Percentiles rank a stretch among this genome's conserved stretches.
Evolutionary conservation across 148 eudicot genomes (phyloP).

Genomic region (Arbutus unedo): DNA sequence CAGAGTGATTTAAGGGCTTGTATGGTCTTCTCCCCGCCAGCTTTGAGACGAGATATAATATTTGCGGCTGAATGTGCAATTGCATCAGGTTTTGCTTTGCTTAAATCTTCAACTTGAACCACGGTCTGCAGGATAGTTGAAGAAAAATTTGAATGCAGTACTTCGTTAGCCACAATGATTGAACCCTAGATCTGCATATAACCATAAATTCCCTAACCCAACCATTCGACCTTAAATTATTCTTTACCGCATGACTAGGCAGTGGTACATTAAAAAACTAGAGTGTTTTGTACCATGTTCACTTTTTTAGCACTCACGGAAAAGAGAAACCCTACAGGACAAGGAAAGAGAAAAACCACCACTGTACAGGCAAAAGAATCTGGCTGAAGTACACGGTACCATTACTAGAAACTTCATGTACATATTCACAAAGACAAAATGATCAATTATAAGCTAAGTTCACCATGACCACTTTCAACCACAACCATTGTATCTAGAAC

Average conservation of each 20-base stretch:
- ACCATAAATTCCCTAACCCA: not conserved
- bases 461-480: not conserved
- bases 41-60: slow-evolving; percentile 82
- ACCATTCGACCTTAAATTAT: not conserved
- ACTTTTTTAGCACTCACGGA: not conserved
- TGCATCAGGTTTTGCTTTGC: slow-evolving; percentile 86
- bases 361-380: not conserved
- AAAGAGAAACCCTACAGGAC: not conserved
- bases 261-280: not conserved
- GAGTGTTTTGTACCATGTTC: not conserved
- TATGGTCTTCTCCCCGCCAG: slow-evolving; percentile 87
- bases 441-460: not conserved
- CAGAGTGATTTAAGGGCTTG: slow-evolving; percentile 90
- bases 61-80: slow-evolving; percentile 92
- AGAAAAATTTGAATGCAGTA: not conserved
- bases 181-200: not conserved
- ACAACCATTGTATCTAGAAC: not conserved
- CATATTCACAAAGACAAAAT: not conserved
- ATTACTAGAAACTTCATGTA: not conserved
- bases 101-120: slow-evolving; percentile 71
- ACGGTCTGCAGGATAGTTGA: slow-evolving; percentile 52
- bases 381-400: not conserved
- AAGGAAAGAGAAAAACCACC: not conserved
- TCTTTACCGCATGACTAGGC: not conserved
- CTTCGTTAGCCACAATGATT: not conserved